Evolutionary conservation across 768 basidiomycete species (phyloP).

Genomic region (Pulveroboletus sp.): DNA sequence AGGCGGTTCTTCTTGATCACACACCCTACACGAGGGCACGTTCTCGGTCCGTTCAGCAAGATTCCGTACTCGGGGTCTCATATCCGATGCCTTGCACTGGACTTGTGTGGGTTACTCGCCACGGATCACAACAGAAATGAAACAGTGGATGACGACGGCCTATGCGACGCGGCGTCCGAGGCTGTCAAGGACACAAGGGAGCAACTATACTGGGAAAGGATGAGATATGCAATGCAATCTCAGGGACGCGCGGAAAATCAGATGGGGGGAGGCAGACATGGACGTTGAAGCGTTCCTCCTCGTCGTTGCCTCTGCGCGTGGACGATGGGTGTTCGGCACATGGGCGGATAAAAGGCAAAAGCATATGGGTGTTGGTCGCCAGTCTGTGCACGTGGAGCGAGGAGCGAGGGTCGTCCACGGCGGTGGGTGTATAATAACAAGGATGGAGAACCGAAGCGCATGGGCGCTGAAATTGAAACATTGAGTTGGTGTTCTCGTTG

Average conservation of each 20-base stretch:
- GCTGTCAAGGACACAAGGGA: constrained; percentile 28
- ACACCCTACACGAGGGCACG: constrained; percentile 68
- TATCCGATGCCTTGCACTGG: constrained; percentile 57
- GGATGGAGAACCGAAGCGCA: too few species aligned
- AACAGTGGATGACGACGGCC: constrained; percentile 11
- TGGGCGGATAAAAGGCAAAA: too few species aligned
- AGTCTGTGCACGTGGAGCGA: neutral
- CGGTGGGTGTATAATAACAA: too few species aligned
- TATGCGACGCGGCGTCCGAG: constrained; percentile 21
- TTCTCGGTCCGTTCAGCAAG: constrained; percentile 74
- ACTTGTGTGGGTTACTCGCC: constrained; percentile 45
- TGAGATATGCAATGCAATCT: constrained; percentile 16
- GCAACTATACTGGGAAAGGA: constrained; percentile 32
- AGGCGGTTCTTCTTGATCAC: constrained; percentile 75
- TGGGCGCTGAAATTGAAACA: too few species aligned
- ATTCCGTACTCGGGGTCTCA: constrained; percentile 41
- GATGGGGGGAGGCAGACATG: constrained; percentile 2
- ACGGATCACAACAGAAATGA: constrained; percentile 10
- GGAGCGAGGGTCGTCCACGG: neutral
- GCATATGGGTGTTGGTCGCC: too few species aligned
- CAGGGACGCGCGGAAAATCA: neutral
- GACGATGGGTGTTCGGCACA: too few species aligned
- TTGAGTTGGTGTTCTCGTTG: too few species aligned
- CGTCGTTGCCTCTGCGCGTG: constrained; percentile 1
- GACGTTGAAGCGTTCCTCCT: neutral